Evolutionary conservation across 1,284 basidiomycete species (phyloP).

Genomic region (Rhodotorula sp.): DNA sequence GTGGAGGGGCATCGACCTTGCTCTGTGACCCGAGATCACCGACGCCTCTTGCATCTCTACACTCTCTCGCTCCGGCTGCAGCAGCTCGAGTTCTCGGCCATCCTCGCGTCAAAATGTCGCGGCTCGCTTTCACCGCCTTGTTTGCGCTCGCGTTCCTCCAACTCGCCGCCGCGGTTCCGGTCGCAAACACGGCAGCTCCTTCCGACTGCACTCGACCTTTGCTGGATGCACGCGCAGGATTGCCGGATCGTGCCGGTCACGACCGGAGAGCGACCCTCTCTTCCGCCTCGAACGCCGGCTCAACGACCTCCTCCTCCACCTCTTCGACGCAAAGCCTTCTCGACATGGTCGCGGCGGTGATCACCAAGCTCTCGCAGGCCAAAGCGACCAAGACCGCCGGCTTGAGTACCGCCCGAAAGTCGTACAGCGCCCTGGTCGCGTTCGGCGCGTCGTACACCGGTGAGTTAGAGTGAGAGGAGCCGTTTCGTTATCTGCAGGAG

Average conservation of each 20-base stretch:
- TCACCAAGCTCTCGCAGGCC: not conserved
- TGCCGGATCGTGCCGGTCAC: no score
- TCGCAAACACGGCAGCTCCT: not conserved
- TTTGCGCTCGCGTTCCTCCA: not conserved
- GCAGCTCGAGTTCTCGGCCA: not conserved
- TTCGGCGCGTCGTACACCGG: slow-evolving; percentile 37
- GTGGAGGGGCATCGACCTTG: no score
- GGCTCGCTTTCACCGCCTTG: not conserved
- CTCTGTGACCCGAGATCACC: no score
- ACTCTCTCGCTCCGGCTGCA: no score
- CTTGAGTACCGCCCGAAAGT: not conserved
- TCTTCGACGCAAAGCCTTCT: not conserved
- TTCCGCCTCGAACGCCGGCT: not conserved
- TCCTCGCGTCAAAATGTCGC: not conserved
- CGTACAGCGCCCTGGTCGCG: slow-evolving; percentile 33
- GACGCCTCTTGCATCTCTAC: no score
- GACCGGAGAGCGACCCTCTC: no score
- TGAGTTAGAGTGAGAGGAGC: not conserved
- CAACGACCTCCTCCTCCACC: not conserved
- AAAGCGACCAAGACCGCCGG: not conserved
- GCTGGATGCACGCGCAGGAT: not conserved
- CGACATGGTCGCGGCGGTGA: not conserved
- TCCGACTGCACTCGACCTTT: not conserved
- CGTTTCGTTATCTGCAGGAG: no score
- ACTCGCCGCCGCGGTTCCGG: not conserved